Evolutionary conservation across 2,329 filamentous ascomycete genomes (phyloP), one percentile per base, ranked within the genome.

Genomic region (Aspergillus aculeatinus): DNA sequence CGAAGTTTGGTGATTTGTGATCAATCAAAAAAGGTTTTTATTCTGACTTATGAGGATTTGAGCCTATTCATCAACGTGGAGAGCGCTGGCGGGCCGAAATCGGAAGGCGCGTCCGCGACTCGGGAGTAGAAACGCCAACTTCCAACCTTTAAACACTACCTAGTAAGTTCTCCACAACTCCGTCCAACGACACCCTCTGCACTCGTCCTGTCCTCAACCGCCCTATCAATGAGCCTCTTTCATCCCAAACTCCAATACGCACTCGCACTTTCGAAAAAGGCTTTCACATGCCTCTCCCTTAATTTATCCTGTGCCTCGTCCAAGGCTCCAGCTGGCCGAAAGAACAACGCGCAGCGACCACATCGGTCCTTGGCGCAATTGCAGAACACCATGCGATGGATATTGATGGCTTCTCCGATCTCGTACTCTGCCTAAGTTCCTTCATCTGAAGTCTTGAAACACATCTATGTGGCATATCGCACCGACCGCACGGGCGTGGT

Each of bases 221-320:
- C 74, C 6, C 74, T 74, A 49, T 76, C 72, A 25, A 74, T 65
- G 19, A 72, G 74, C 1, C 66, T 67, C 35, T 72, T 63, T 72
- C 73, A 76, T 2, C 71, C 72, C 48, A 59, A 48, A 2, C 73
- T 69, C 72, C 73, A 76, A 55, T 76, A 74, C 4, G 68, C 67
- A 51, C 62, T 72, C 2, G 71, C 72, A 54, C 75, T 21, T 21
- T 21, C 21, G 21, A 67, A 14, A 14, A 68, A 16, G 3, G 75
- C 58, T 5, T 59, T 67, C 3, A 68, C 70, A 55, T 71, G 66
- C 1, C 61, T 60, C 48, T 67, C 51, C 29, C 68, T 66, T 10
- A 76, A 59, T n/a, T 61, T 66, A 4, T 62, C 54, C 4, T 68
- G 48, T 5, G 39, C 39, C 39, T 42, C 14, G 14, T n/a, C 5